phyloP scores from a whole-genome alignment of 768 basidiomycete genomes.

The Candolleomyces eurysporus region DNA sequence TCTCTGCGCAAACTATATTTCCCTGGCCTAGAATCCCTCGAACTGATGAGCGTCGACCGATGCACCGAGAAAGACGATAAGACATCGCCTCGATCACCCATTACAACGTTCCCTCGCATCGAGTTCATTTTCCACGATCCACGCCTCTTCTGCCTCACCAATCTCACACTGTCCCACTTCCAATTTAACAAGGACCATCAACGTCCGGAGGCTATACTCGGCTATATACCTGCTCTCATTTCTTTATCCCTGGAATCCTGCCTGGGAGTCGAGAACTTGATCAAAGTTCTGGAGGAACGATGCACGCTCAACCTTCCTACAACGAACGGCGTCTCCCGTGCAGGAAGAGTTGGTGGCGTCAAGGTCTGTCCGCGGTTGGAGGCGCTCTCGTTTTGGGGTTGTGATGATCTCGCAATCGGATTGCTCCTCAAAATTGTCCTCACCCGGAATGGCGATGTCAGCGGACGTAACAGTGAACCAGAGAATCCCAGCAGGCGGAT shows the following conservation, averaged over 20 bases:
- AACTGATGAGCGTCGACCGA: slow-evolving; percentile 37
- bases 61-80: slow-evolving; percentile 15
- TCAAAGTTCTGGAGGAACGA: slow-evolving; percentile 40
- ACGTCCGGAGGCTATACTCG: slow-evolving; percentile 39
- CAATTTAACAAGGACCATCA: slow-evolving; percentile 37
- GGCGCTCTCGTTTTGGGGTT: slow-evolving; percentile 51
- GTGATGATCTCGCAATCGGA: slow-evolving; percentile 39
- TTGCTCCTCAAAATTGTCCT: slow-evolving; percentile 35
- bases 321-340: not conserved
- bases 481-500: not conserved
- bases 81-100: not conserved
- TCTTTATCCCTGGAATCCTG: slow-evolving; percentile 49
- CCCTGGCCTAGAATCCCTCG: slow-evolving; percentile 43
- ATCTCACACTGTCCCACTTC: slow-evolving; percentile 50
- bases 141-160: slow-evolving; percentile 47
- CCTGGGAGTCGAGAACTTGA: slow-evolving; percentile 36
- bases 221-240: slow-evolving; percentile 50
- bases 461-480: slow-evolving; percentile 12
- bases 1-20: slow-evolving; percentile 44
- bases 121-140: slow-evolving; percentile 58
- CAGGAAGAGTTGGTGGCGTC: slow-evolving; percentile 29
- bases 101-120: slow-evolving; percentile 37
- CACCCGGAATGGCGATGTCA: slow-evolving; percentile 32
- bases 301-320: slow-evolving; percentile 9
- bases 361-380: slow-evolving; percentile 51